These are phyloP conservation scores for Entoloma clypeatum DNA, from an alignment of 1,284 basidiomycete genomes.

Conservation along the genomic window DNA sequence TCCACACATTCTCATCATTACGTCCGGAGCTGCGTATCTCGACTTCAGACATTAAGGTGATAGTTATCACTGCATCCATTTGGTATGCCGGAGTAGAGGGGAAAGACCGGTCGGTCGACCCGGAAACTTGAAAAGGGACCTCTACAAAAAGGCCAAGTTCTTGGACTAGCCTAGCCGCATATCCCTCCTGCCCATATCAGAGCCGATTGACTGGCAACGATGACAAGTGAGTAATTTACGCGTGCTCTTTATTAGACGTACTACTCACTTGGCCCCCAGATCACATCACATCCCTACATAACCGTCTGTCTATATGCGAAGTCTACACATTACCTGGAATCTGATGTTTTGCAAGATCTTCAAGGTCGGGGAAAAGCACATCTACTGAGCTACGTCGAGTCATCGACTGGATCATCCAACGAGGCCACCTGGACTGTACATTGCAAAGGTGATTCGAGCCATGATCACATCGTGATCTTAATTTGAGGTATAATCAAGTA, in stretches of 20 bases:
- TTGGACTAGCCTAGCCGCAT: no score
- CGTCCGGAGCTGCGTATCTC: no score
- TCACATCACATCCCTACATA: conserved; percentile 46
- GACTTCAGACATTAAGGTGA: no score
- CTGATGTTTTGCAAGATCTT: conserved; percentile 37
- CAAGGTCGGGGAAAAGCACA: conserved; percentile 29
- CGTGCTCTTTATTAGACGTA: not conserved
- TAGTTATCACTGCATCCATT: no score
- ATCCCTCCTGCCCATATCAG: no score
- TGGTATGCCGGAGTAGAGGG: no score
- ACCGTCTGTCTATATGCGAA: conserved; percentile 36
- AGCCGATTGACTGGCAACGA: conserved; percentile 6
- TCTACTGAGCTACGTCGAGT: conserved; percentile 40
- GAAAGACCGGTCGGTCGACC: no score
- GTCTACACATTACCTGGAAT: not conserved
- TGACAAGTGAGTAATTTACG: conserved; percentile 9
- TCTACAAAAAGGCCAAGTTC: conserved; percentile 21
- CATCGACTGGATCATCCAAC: conserved; percentile 37
- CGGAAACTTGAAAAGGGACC: no score
- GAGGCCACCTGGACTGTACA: conserved; percentile 44
- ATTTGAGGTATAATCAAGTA: conserved; percentile 34
- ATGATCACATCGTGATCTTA: conserved; percentile 2
- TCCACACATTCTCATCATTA: no score
- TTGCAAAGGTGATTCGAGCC: conserved; percentile 46
- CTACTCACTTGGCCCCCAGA: conserved; percentile 23